phyloP scores from a whole-genome alignment of 805 yeast species.

The Metschnikowia hibisci region DNA sequence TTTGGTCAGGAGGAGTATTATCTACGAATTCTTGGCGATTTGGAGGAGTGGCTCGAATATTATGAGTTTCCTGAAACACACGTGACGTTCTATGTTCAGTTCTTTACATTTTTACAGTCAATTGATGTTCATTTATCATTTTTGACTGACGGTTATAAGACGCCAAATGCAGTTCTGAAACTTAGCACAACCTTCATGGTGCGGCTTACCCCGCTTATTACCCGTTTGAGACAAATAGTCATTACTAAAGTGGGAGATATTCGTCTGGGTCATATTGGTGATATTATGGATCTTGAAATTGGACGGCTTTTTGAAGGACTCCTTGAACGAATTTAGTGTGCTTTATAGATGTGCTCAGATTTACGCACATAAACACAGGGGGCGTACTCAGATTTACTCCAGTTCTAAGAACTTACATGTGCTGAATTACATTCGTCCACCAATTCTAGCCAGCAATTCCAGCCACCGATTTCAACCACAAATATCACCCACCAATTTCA shows the following conservation, averaged over 20 bases:
- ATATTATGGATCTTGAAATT: conserved; percentile 32
- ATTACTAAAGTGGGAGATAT: conserved; percentile 24
- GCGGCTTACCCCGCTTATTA: conserved; percentile 50
- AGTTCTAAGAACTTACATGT: too few species aligned
- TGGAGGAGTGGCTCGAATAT: conserved; percentile 53
- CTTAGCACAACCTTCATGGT: conserved; percentile 49
- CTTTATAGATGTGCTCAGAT: background rate
- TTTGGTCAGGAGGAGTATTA: conserved; percentile 64
- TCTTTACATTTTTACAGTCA: conserved; percentile 37
- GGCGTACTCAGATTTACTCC: background rate
- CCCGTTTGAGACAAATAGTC: conserved; percentile 45
- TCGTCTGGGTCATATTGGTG: conserved; percentile 4
- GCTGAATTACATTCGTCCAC: too few species aligned
- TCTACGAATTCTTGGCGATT: conserved; percentile 60
- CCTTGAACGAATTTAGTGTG: conserved; percentile 25
- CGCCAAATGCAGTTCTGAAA: conserved; percentile 6
- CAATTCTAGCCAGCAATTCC: too few species aligned
- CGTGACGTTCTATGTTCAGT: conserved; percentile 8
- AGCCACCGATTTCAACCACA: too few species aligned
- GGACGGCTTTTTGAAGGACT: conserved; percentile 39
- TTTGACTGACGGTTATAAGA: conserved; percentile 29
- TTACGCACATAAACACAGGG: too few species aligned
- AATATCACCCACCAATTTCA: too few species aligned
- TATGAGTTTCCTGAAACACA: conserved; percentile 20
- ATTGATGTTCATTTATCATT: conserved; percentile 25